Evolutionary conservation across 2,329 filamentous ascomycete species (phyloP), one percentile per base, ranked within the genome.

Genomic region (Diaporthe velutina): DNA sequence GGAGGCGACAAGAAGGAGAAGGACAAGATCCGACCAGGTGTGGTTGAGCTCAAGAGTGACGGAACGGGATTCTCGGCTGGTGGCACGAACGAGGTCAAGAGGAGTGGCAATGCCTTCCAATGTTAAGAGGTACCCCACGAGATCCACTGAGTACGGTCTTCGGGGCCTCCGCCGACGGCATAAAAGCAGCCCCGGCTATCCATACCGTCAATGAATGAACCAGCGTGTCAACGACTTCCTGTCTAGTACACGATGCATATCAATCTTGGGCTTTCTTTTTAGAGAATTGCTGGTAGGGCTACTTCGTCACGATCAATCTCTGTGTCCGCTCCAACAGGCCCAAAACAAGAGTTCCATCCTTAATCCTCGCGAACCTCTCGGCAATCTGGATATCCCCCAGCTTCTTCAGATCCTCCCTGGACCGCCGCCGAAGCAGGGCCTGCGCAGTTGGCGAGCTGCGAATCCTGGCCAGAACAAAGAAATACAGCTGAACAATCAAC

Each of bases 51-150:
- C 66, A 92, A 90, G 78, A 94, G 93, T 48, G 96, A 98, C 79
- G 96, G 96, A 0, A 98, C 96, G 0, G 96, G 96, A 0, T 98
- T 98, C 83, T 96, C 96, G 6, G 94, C 95, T 6, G 93, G 93
- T n/a, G 96, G 97, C 3, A 90, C 90, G 70, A 98, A 93, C 80
- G 90, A 94, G 79, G 95, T 97, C 22, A 93, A 94, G 84, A 97
- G 93, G 82, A 85, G 89, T 4, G 93, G 94, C 0, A 91, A 97
- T 25, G 93, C 93, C 0, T 98, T 98, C 83, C 94, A 97, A 81
- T 96, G 94, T 81, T 97, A 81, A 77, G 17, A 28, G 33, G 35
- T 9, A 2, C 30, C 6, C 38, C 10, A 60, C 30, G 19, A 64
- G 48, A 5, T 33, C 48, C 30, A 54, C 30, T 6, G 8, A 50